Conservation (phyloP, 164 flowering plant genomes). For the Chimonanthus salicifolius region DNA sequence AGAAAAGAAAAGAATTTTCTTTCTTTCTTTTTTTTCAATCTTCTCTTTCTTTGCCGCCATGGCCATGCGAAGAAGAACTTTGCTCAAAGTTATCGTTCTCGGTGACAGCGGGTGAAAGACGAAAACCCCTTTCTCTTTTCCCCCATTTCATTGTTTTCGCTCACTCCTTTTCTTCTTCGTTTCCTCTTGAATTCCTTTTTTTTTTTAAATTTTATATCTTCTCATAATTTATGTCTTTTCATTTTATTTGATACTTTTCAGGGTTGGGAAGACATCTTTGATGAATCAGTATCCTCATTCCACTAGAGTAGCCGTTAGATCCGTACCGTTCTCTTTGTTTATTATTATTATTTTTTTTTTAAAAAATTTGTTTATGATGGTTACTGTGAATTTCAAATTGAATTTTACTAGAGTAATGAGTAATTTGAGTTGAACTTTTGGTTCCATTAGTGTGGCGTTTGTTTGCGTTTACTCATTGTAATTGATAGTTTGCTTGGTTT, state of each 20-base stretch:
- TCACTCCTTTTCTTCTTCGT: constrained; percentile 3
- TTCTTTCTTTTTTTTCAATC: too few species aligned
- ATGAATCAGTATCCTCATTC: constrained; percentile 87
- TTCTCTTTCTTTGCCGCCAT: constrained; percentile 19
- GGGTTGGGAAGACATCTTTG: constrained; percentile 91
- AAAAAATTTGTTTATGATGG: too few species aligned
- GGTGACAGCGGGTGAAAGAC: constrained; percentile 82
- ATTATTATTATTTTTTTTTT: not conserved
- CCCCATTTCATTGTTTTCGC: not conserved
- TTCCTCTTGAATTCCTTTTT: not conserved
- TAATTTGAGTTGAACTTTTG: not conserved
- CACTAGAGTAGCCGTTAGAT: constrained; percentile 8
- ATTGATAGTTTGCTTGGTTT: too few species aligned
- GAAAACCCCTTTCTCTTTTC: not conserved
- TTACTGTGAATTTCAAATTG: too few species aligned
- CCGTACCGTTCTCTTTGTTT: not conserved
- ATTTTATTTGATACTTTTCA: constrained; percentile 10
- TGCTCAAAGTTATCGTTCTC: constrained; percentile 92
- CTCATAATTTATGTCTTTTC: constrained; percentile 5
- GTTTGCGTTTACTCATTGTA: not conserved
- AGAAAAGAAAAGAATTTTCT: too few species aligned
- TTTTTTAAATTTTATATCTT: constrained; percentile 4
- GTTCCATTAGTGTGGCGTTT: not conserved
- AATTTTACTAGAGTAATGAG: not conserved
- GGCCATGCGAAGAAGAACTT: constrained; percentile 69